Evolutionary conservation across 2,329 filamentous ascomycete genomes (phyloP).

Genomic region (Aspergillus intermedius): DNA sequence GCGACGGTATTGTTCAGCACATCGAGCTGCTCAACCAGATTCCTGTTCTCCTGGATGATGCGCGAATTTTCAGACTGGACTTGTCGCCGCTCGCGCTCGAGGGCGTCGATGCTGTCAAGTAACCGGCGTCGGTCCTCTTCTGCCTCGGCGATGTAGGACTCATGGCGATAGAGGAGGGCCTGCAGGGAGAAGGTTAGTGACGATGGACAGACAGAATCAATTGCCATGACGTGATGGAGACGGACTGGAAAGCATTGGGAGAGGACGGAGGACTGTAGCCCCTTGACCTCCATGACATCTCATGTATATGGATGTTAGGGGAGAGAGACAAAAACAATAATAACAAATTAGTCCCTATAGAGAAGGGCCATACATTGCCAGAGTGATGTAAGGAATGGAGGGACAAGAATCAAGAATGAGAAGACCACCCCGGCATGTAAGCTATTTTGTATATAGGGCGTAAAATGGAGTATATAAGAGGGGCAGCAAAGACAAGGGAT

Average conservation of each 20-base stretch:
- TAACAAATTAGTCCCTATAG: no score
- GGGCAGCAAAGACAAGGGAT: no score
- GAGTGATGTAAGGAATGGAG: no score
- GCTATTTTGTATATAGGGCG: no score
- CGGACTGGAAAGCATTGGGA: constrained; percentile 24
- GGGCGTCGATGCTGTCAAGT: constrained; percentile 62
- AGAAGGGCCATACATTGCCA: no score
- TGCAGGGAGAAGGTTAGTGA: constrained; percentile 69
- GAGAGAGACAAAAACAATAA: no score
- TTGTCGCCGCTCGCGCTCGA: constrained; percentile 66
- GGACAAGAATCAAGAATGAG: no score
- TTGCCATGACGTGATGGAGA: constrained; percentile 27
- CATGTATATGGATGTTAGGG: no score
- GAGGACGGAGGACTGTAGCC: constrained; percentile 18
- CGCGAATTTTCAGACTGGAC: constrained; percentile 71
- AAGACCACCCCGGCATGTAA: no score
- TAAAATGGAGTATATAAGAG: no score
- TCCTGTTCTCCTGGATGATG: constrained; percentile 75
- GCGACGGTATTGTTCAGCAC: constrained; percentile 69
- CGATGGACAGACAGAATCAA: constrained; percentile 24
- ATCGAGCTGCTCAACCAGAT: constrained; percentile 77
- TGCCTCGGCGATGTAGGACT: constrained; percentile 87
- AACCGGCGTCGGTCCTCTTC: constrained; percentile 76
- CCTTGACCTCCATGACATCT: no score
- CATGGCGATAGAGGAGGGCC: constrained; percentile 86